Evolutionary conservation across 75 land plant genomes (phyloP).

Genomic region (Cupressus sempervirens): DNA sequence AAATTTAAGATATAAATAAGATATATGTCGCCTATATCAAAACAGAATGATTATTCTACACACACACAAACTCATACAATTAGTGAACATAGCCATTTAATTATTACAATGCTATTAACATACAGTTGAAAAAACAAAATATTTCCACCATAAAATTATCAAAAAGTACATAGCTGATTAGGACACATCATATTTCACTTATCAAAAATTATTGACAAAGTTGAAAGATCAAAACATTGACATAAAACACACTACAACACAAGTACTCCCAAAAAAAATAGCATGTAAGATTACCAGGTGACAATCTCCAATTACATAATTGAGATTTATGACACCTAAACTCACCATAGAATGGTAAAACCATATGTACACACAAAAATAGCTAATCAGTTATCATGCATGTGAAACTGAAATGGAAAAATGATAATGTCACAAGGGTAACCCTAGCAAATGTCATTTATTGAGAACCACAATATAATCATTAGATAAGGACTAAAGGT

Average conservation of each 20-base stretch:
- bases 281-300: neutral
- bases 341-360: neutral
- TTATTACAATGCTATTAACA: no score
- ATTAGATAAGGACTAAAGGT: no score
- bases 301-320: neutral
- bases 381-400: constrained; percentile 12
- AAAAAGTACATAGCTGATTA: no score
- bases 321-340: neutral
- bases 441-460: constrained; percentile 23
- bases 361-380: neutral
- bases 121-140: no score
- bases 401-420: constrained; percentile 15
- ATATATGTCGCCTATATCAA: no score
- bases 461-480: neutral
- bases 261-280: neutral
- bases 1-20: no score
- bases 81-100: no score
- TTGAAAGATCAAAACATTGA: no score
- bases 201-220: no score
- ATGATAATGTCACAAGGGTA: constrained; percentile 24
- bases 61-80: no score
- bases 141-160: no score
- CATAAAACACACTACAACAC: neutral
- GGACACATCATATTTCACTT: neutral
- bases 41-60: no score